Conservation (phyloP, 148 eudicot species). For the Linanthus parryae region DNA sequence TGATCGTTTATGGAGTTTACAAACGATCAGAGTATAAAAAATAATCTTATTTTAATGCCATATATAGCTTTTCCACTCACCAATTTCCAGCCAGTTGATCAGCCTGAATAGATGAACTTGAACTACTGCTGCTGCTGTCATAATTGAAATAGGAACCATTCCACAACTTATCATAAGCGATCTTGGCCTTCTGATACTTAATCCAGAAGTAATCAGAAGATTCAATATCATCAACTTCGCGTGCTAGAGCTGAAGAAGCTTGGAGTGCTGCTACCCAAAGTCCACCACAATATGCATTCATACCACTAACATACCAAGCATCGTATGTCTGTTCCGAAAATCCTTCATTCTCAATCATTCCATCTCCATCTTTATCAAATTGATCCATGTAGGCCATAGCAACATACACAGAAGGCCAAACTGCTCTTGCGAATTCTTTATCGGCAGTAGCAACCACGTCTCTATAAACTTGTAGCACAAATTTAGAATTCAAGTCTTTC, state of each 20-base stretch:
- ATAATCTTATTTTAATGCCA: too few relatives aligned
- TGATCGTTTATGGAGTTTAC: too few relatives aligned
- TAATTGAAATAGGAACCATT: slow-evolving; percentile 89
- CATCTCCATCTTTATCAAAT: slow-evolving; percentile 90
- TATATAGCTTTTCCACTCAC: too few relatives aligned
- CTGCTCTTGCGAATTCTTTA: slow-evolving; percentile 67
- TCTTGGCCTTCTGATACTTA: slow-evolving; percentile 71
- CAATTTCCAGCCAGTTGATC: slow-evolving; percentile 28
- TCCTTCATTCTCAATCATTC: slow-evolving; percentile 96
- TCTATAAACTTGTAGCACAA: slow-evolving; percentile 30
- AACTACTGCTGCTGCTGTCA: slow-evolving; percentile 57
- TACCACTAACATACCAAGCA: slow-evolving; percentile 85
- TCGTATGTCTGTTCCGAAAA: slow-evolving; percentile 99
- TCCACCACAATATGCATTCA: slow-evolving; percentile 94
- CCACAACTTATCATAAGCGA: slow-evolving; percentile 73
- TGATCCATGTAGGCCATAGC: slow-evolving; percentile 75
- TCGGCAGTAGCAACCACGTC: slow-evolving; percentile 82
- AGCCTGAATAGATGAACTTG: slow-evolving; percentile 37
- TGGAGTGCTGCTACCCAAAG: slow-evolving; percentile 96
- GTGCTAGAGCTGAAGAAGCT: slow-evolving; percentile 89
- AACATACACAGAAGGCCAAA: slow-evolving; percentile 93
- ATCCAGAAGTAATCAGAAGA: slow-evolving; percentile 74
- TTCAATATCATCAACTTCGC: slow-evolving; percentile 73
- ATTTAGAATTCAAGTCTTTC: slow-evolving; percentile 55
- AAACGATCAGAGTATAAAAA: too few relatives aligned